Evolutionary conservation across 2,329 filamentous ascomycete genomes (phyloP), one percentile per base, ranked within the genome.

Genomic region (Colletotrichum lupini): DNA sequence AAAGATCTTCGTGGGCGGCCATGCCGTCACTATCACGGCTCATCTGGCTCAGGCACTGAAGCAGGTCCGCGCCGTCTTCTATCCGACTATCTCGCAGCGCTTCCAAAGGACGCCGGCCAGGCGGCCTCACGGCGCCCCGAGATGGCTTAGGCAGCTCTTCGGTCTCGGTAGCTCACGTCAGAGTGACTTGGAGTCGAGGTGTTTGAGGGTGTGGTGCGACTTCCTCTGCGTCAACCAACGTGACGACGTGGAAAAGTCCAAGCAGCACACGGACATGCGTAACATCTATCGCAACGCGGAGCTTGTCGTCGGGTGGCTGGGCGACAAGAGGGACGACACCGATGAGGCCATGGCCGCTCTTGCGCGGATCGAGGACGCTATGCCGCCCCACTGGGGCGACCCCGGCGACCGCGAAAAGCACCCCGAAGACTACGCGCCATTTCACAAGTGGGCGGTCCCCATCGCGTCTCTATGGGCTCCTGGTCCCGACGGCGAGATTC

Each of bases 251-350:
- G 80, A 81, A 67, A 78, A 80, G 70, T 66, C 76, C 11, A 77
- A 78, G 55, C 77, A 78, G 59, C 76, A 78, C 52, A 62, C 77
- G 30, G 77, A 78, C 67, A 79, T 81, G 79, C 74, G 76, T 46
- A 76, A 76, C 52, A 76, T 80, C 46, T 81, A 81, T 58, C 77
- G 77, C 35, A 74, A 76, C 37, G 79, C 79, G n/a, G 76, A 79
- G 66, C 77, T 81, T 59, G 80, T 82, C 28, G 78, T 82, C 14
- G 80, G 80, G 28, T 82, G 80, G 80, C 63, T 82, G 37, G 80
- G 80, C 30, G 73, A 76, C 26, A 81, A 80, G 75, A 72, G 68
- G 56, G 76, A 76, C 30, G 76, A 78, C 22, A 80, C 80, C 1
- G 78, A 79, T 35, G 59, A 75, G 5, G 80, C 76, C 14, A 76